These are phyloP conservation scores for Salpingoeca rosetta DNA, from an alignment of 78 protist species.

Conservation along the genomic window DNA sequence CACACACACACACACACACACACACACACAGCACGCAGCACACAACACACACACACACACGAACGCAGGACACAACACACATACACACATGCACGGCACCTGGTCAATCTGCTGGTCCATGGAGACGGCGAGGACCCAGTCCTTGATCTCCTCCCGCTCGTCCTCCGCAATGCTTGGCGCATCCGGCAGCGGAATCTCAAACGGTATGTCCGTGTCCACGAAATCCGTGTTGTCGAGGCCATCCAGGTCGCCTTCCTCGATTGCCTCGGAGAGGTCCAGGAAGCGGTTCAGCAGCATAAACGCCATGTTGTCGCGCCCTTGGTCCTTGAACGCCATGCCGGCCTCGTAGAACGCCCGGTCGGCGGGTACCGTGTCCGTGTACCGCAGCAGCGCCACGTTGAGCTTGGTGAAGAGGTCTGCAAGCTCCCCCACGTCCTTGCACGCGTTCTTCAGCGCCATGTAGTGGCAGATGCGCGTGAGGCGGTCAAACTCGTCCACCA, in stretches of 20 bases:
- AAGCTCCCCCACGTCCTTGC: not conserved
- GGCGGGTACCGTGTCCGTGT: slow-evolving; percentile 47
- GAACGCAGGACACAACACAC: not conserved
- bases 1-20: not conserved
- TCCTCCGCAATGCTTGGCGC: not conserved
- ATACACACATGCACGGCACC: slow-evolving; percentile 11
- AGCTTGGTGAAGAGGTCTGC: not conserved
- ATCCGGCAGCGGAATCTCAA: slow-evolving; percentile 16
- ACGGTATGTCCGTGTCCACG: slow-evolving; percentile 52
- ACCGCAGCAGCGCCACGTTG: slow-evolving; percentile 26
- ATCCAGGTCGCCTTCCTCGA: slow-evolving; percentile 35
- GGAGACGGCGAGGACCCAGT: slow-evolving; percentile 45
- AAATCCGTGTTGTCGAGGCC: slow-evolving; percentile 35
- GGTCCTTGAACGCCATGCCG: slow-evolving; percentile 30
- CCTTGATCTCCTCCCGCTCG: slow-evolving; percentile 17
- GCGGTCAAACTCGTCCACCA: not conserved
- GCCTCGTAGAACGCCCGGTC: slow-evolving; percentile 72
- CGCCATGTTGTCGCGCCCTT: slow-evolving; percentile 21
- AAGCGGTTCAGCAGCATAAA: slow-evolving; percentile 46
- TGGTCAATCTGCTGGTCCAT: slow-evolving; percentile 30
- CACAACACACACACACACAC: not conserved
- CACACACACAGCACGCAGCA: not conserved
- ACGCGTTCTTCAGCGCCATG: not conserved
- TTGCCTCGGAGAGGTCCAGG: slow-evolving; percentile 62
- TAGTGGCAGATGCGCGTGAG: not conserved